Evolutionary conservation across 805 yeast species (phyloP).

Genomic region (Candida dajiaensis): DNA sequence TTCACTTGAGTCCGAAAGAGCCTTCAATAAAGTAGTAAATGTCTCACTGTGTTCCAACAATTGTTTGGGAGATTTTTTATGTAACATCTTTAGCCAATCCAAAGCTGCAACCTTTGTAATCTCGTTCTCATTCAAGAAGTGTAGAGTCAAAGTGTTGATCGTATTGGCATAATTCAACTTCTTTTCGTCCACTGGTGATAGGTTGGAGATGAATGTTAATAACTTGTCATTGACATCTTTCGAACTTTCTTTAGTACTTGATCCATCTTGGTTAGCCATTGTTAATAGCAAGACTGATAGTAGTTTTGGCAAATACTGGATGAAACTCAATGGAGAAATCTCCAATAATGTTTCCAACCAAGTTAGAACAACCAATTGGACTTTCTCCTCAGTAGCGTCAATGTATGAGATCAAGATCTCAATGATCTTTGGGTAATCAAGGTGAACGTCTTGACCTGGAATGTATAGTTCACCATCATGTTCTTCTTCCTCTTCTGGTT

Average conservation of each 20-base stretch:
- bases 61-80: slow-evolving; percentile 57
- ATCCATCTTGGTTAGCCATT: slow-evolving; percentile 39
- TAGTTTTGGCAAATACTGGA: slow-evolving; percentile 69
- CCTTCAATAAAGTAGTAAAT: slow-evolving; percentile 70
- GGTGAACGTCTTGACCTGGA: slow-evolving; percentile 75
- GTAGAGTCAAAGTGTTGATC: slow-evolving; percentile 65
- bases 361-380: slow-evolving; percentile 69
- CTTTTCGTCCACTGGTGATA: slow-evolving; percentile 24
- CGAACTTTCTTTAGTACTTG: slow-evolving; percentile 47
- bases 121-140: slow-evolving; percentile 70
- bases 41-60: slow-evolving; percentile 54
- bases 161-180: slow-evolving; percentile 50
- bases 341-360: slow-evolving; percentile 77
- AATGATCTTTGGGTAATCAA: slow-evolving; percentile 75
- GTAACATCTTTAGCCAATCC: slow-evolving; percentile 85
- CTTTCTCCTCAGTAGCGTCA: slow-evolving; percentile 61
- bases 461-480: slow-evolving; percentile 51
- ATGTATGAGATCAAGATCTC: slow-evolving; percentile 78
- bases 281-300: slow-evolving; percentile 62
- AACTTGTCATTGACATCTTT: slow-evolving; percentile 50
- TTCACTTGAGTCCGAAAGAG: slow-evolving; percentile 65
- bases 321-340: slow-evolving; percentile 69
- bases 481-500: slow-evolving; percentile 15
- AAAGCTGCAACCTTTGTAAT: slow-evolving; percentile 76
- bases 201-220: slow-evolving; percentile 37